Conservation (phyloP, 2,329 filamentous ascomycete species). For the Didymella arachidicola region DNA sequence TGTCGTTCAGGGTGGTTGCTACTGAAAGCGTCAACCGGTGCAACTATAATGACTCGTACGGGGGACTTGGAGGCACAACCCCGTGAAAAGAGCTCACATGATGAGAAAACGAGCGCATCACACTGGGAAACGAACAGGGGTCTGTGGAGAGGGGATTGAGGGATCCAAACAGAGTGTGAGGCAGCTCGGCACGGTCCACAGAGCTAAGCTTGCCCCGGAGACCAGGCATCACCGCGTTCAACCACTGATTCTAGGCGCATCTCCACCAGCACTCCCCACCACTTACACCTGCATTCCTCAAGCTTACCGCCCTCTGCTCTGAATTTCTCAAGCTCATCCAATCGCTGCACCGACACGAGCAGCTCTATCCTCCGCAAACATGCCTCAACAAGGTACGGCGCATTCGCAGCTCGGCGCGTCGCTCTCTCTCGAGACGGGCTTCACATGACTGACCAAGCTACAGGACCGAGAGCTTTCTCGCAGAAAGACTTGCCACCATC, state of each 20-base stretch:
- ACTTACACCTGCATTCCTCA: background rate
- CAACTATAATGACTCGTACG: background rate
- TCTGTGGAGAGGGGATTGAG: background rate
- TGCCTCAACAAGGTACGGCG: constrained; percentile 34
- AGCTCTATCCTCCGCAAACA: constrained; percentile 14
- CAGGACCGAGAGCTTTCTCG: constrained; percentile 40
- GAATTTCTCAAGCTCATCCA: background rate
- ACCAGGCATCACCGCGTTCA: constrained; percentile 17
- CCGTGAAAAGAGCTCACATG: background rate
- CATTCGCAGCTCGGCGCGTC: constrained; percentile 12
- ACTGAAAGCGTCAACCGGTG: background rate
- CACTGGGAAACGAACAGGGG: background rate
- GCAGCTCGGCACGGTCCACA: constrained; percentile 11
- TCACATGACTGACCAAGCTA: background rate
- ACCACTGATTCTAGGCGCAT: constrained; percentile 17
- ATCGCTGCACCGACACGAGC: background rate
- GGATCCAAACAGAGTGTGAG: background rate
- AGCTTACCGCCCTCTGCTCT: background rate
- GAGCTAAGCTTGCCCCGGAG: constrained; percentile 7
- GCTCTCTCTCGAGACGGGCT: constrained; percentile 6
- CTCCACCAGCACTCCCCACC: constrained; percentile 3
- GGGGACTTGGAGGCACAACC: background rate
- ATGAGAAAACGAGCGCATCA: background rate
- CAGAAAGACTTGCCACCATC: constrained; percentile 73
- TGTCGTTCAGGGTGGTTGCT: background rate